phyloP scores from a whole-genome alignment of 805 yeast genomes.

The Yamadazyma sp. region DNA sequence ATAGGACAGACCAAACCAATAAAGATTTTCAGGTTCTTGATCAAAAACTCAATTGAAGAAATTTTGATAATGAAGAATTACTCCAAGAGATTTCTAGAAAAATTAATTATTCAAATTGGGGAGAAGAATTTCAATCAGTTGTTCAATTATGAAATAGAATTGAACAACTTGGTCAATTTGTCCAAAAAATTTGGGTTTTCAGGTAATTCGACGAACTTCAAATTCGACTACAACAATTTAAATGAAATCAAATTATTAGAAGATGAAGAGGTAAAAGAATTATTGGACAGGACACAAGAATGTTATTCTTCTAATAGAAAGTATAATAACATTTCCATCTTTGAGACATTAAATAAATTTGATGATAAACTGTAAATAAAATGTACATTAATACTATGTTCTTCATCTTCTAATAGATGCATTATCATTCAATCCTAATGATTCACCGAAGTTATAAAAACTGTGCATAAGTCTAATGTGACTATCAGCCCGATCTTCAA shows the following conservation, averaged over 20 bases:
- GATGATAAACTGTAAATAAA: constrained; percentile 23
- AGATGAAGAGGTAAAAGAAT: constrained; percentile 41
- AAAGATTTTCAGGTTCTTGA: constrained; percentile 71
- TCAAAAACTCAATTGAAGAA: constrained; percentile 80
- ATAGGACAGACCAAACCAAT: constrained; percentile 90
- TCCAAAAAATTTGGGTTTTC: constrained; percentile 16
- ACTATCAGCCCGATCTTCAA: no score
- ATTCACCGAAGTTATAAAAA: no score
- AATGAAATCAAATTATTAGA: constrained; percentile 13
- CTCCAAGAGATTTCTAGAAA: constrained; percentile 57
- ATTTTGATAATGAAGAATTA: constrained; percentile 74
- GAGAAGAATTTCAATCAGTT: constrained; percentile 30
- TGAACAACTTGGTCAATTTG: constrained; percentile 20
- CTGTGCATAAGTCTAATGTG: no score
- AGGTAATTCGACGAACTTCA: constrained; percentile 9
- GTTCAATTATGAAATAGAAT: constrained; percentile 17
- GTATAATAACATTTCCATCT: constrained; percentile 29
- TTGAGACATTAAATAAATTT: constrained; percentile 37
- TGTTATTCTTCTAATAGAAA: constrained; percentile 24
- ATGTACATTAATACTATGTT: no score
- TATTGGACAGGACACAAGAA: constrained; percentile 31
- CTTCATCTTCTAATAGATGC: no score
- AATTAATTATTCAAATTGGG: constrained; percentile 29
- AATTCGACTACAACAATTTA: constrained; percentile 7
- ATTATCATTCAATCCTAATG: no score